Conservation (phyloP, 495 filamentous ascomycete species). For the Diplogelasinospora grovesii region DNA sequence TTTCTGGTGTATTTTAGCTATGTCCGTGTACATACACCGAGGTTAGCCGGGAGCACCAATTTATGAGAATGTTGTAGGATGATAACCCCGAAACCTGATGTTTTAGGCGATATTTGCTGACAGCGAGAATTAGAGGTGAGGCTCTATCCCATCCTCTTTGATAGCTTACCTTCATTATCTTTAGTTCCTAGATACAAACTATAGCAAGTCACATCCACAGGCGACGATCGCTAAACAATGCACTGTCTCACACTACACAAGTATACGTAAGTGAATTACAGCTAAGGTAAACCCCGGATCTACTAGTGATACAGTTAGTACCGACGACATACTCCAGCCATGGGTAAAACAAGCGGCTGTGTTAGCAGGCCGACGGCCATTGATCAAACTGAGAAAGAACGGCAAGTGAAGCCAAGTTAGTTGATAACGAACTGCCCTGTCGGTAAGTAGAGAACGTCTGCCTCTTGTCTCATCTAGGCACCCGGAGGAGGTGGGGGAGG, state of each 20-base stretch:
- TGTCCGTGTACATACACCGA: too few relatives aligned
- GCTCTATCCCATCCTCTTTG: too few relatives aligned
- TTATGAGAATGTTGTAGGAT: too few relatives aligned
- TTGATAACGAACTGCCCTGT: constrained; percentile 12
- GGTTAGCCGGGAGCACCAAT: too few relatives aligned
- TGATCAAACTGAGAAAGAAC: constrained; percentile 5
- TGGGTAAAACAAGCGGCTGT: background rate
- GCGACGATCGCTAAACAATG: too few relatives aligned
- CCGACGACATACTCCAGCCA: constrained; percentile 1
- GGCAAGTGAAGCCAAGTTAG: constrained; percentile 7
- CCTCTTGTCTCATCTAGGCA: constrained; percentile 27
- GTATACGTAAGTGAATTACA: background rate
- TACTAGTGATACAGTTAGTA: constrained; percentile 18
- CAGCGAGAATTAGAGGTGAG: too few relatives aligned
- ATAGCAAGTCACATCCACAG: too few relatives aligned
- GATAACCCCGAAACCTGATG: too few relatives aligned
- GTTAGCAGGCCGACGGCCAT: background rate
- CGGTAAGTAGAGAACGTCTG: constrained; percentile 19
- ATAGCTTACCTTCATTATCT: too few relatives aligned
- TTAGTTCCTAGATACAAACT: too few relatives aligned
- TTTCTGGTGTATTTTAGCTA: too few relatives aligned
- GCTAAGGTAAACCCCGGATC: constrained; percentile 1
- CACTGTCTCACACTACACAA: background rate
- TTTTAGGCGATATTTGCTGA: too few relatives aligned
- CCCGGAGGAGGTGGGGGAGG: constrained; percentile 67